These are phyloP conservation scores for Mucor lusitanicus DNA, from an alignment of 371 early-diverging fungal species.

Conservation along the genomic window DNA sequence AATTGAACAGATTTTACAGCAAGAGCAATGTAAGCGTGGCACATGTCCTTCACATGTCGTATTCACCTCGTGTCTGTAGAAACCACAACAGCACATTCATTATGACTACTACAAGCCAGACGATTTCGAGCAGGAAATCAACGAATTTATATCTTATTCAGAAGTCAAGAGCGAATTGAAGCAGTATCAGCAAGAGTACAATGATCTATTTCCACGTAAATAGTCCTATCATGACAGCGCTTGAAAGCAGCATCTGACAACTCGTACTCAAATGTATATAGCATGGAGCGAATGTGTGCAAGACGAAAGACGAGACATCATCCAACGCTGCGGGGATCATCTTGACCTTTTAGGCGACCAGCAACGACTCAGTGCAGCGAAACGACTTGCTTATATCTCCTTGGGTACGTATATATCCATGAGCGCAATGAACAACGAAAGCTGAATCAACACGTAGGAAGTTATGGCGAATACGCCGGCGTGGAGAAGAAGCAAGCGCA, in stretches of 20 bases:
- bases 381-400: slow-evolving; percentile 59
- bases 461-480: slow-evolving; percentile 11
- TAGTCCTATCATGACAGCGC: not conserved
- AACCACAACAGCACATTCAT: slow-evolving; percentile 14
- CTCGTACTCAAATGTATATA: not conserved
- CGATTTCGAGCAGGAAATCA: slow-evolving; percentile 55
- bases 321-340: slow-evolving; percentile 50
- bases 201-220: slow-evolving; percentile 7
- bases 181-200: slow-evolving; percentile 26
- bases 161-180: slow-evolving; percentile 38
- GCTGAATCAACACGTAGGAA: slow-evolving; percentile 18
- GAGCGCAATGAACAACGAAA: not conserved
- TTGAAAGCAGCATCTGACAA: not conserved
- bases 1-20: not conserved
- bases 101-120: slow-evolving; percentile 66
- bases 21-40: not conserved
- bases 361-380: slow-evolving; percentile 47
- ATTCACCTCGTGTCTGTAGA: not conserved
- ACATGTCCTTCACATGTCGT: not conserved
- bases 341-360: slow-evolving; percentile 53
- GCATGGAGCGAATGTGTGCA: slow-evolving; percentile 13
- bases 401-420: slow-evolving; percentile 51
- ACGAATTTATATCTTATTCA: slow-evolving; percentile 71
- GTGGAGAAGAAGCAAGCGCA: slow-evolving; percentile 37
- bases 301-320: slow-evolving; percentile 31